Conservation (phyloP, 2,329 filamentous ascomycete species). For the Sordariomycetes sp. region DNA sequence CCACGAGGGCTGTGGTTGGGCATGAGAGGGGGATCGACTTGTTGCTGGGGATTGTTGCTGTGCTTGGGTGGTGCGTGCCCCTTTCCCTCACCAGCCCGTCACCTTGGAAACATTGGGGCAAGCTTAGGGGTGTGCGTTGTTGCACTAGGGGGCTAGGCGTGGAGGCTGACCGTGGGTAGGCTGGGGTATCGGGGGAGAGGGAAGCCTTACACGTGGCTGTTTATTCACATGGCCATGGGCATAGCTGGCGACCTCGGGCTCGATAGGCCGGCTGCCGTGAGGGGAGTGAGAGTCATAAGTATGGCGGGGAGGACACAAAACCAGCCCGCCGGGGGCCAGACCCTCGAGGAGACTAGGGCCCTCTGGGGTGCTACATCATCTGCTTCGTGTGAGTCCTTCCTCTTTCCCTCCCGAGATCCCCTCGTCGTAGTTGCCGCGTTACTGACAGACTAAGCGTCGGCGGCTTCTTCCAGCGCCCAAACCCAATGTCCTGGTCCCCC, state of each 20-base stretch:
- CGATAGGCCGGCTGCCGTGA: constrained; percentile 21
- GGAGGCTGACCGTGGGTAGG: not conserved
- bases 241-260: constrained; percentile 32
- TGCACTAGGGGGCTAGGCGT: too few species aligned
- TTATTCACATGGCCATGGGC: constrained; percentile 25
- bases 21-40: constrained; percentile 37
- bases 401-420: not conserved
- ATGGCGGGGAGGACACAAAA: constrained; percentile 6
- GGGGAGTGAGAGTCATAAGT: constrained; percentile 13
- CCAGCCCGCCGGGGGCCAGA: not conserved
- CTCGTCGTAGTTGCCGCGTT: not conserved
- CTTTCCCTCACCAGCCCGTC: not conserved
- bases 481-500: constrained; percentile 40
- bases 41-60: constrained; percentile 33
- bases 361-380: constrained; percentile 31
- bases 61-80: constrained; percentile 25
- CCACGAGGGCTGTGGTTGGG: constrained; percentile 30
- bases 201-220: constrained; percentile 30
- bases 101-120: not conserved
- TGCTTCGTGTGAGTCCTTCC: constrained; percentile 18
- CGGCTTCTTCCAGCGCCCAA: constrained; percentile 29
- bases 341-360: constrained; percentile 32
- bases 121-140: not conserved
- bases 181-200: not conserved
- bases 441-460: constrained; percentile 15